phyloP scores from a whole-genome alignment of 495 filamentous ascomycete species.

The Penicillium silybi region DNA sequence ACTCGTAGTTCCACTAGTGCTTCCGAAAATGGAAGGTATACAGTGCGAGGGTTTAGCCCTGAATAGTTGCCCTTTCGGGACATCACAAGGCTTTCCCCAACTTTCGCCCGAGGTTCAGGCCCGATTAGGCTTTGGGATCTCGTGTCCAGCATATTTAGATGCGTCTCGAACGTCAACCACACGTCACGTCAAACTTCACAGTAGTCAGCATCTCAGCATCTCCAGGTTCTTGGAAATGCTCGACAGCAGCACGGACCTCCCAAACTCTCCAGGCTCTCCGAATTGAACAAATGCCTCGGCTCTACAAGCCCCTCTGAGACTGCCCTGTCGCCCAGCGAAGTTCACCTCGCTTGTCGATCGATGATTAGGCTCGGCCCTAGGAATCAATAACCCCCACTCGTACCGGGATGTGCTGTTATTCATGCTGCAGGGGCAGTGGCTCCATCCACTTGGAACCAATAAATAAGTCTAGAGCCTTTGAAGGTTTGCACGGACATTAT shows the following conservation, averaged over 20 bases:
- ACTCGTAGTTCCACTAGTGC: too few relatives aligned
- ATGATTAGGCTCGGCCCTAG: constrained; percentile 15
- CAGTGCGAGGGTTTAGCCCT: too few relatives aligned
- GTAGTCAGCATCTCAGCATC: not conserved
- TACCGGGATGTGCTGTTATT: constrained; percentile 4
- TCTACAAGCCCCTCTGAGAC: not conserved
- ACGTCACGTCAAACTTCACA: too few relatives aligned
- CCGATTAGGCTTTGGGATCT: too few relatives aligned
- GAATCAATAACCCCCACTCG: constrained; percentile 13
- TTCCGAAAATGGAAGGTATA: too few relatives aligned
- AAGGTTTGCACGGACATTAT: constrained; percentile 6
- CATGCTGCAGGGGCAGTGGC: constrained; percentile 1
- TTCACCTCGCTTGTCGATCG: constrained; percentile 3
- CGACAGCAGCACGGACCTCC: not conserved
- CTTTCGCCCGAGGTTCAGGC: too few relatives aligned
- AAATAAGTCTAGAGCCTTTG: constrained; percentile 9
- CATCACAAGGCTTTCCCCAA: too few relatives aligned
- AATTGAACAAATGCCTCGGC: not conserved
- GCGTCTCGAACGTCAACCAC: too few relatives aligned
- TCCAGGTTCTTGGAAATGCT: not conserved
- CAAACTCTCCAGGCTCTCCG: too few relatives aligned
- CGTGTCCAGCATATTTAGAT: too few relatives aligned
- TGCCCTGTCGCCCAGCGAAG: not conserved
- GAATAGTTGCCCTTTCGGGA: too few relatives aligned
- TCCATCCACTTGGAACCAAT: constrained; percentile 4